Evolutionary conservation across 2,329 filamentous ascomycete genomes (phyloP).

Genomic region (Pseudogymnoascus sp.): DNA sequence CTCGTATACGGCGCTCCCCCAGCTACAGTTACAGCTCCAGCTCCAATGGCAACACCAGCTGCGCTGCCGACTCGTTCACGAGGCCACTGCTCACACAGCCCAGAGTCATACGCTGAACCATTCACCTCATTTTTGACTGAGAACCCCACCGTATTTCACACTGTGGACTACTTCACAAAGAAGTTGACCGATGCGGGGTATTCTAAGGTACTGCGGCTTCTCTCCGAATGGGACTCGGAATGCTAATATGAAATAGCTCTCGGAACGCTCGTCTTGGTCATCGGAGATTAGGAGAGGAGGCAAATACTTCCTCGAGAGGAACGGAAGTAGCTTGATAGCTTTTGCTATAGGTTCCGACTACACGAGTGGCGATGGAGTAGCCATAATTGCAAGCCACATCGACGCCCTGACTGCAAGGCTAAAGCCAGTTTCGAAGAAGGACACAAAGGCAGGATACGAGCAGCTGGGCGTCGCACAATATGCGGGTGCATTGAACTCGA

Average conservation of each 20-base stretch:
- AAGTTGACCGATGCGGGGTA: constrained; percentile 68
- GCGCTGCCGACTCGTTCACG: not conserved
- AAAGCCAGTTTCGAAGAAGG: constrained; percentile 82
- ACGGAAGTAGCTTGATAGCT: constrained; percentile 76
- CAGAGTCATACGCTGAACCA: constrained; percentile 67
- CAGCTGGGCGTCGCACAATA: constrained; percentile 92
- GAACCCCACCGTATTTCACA: constrained; percentile 91
- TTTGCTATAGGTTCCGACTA: constrained; percentile 78
- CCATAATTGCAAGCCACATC: constrained; percentile 84
- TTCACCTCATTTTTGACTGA: constrained; percentile 81
- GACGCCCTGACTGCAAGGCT: constrained; percentile 85
- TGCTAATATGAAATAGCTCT: constrained; percentile 43
- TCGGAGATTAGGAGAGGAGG: constrained; percentile 65
- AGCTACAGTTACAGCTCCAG: constrained; percentile 14
- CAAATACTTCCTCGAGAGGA: constrained; percentile 82
- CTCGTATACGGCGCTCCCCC: constrained; percentile 8
- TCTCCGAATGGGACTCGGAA: not conserved
- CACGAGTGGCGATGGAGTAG: constrained; percentile 74
- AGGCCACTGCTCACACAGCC: constrained; percentile 18
- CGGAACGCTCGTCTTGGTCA: constrained; percentile 70
- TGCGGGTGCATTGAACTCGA: constrained; percentile 75
- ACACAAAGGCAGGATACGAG: constrained; percentile 74
- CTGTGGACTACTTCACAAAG: constrained; percentile 68
- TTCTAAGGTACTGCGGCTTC: constrained; percentile 46
- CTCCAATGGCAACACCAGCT: constrained; percentile 8